Percentiles rank a stretch among this genome's conserved stretches.
Conservation (phyloP, 768 basidiomycete species). For the Podaxis pistillaris region DNA sequence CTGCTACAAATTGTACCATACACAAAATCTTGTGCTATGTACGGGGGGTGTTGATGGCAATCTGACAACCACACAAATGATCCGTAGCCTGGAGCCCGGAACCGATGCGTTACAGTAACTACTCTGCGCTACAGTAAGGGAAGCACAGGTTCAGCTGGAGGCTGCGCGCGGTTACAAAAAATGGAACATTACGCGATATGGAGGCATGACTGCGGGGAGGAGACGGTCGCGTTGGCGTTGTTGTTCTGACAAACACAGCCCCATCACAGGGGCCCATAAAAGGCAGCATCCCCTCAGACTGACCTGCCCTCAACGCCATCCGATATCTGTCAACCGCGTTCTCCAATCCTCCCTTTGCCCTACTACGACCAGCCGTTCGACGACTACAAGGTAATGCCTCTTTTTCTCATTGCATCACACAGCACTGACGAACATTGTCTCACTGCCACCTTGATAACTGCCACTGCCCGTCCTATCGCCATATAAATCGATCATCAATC, state of each 20-base stretch:
- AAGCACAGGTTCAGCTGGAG: not conserved
- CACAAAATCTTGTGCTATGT: not conserved
- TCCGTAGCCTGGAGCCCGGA: not conserved
- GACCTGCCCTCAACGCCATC: constrained; percentile 14
- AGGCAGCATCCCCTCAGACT: not conserved
- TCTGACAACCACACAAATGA: no score
- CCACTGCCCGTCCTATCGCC: constrained; percentile 14
- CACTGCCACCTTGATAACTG: not conserved
- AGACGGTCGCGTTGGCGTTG: not conserved
- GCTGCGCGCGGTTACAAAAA: not conserved
- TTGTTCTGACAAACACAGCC: constrained; percentile 8
- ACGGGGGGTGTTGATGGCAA: no score
- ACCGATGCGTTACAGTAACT: not conserved
- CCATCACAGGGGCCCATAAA: constrained; percentile 7
- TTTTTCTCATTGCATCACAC: not conserved
- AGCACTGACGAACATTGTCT: not conserved
- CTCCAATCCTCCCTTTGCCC: not conserved
- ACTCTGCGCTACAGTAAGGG: not conserved
- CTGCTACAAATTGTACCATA: constrained; percentile 3
- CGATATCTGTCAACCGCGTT: constrained; percentile 2
- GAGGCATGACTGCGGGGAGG: not conserved
- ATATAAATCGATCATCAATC: constrained; percentile 18
- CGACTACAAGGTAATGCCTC: not conserved
- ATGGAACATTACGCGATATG: not conserved
- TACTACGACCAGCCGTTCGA: not conserved